Evolutionary conservation across 1,139 yeast genomes (phyloP), one percentile per base, ranked within the genome.

Genomic region (Debaryomyces singareniensis): DNA sequence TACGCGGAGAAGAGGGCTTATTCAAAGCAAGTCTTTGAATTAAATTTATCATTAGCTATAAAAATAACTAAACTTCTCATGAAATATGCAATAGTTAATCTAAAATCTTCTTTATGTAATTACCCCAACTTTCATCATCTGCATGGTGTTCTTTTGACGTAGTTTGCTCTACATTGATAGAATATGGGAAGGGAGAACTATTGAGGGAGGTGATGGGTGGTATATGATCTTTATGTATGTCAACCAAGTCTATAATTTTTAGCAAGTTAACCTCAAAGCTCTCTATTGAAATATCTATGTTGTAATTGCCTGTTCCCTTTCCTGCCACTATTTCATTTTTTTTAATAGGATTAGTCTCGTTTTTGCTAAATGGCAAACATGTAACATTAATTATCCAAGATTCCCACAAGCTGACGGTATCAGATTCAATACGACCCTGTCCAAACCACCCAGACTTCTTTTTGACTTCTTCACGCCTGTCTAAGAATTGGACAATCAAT

Each of bases 151-250:
- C 26, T 27, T 31, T 34, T 28, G 35, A 23, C 13, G 31, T 56
- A 52, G 34, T 32, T 25, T 32, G 35, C 28, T 45, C 48, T 20
- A 64, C 47, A 11, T 48, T 45, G 13, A 67, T 62, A 4, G 42
- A 43, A 46, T 76, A 82, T 0, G 85, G 85, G 43, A 82, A 83
- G 3, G 91, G 89, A 12, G 76, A 58, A 20, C 71, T 60, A 9
- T 78, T 86, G 10, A 78, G 59, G 2, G 83, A 71, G 4, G 82
- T 75, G 13, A 83, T 79, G 1, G 85, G 83, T 2, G 94, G 94
- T 3, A 83, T 75, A 41, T 80, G 87, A 30, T 65, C 72, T 43
- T 74, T 78, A 43, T 78, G 66, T 4, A 51, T 44, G 43, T 80
- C 83, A 11, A 67, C 75, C 15, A 60, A 53, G 15, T 66, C 68